These are phyloP conservation scores for Podila verticillata DNA, from an alignment of 192 early-diverging fungal genomes.

Conservation along the genomic window DNA sequence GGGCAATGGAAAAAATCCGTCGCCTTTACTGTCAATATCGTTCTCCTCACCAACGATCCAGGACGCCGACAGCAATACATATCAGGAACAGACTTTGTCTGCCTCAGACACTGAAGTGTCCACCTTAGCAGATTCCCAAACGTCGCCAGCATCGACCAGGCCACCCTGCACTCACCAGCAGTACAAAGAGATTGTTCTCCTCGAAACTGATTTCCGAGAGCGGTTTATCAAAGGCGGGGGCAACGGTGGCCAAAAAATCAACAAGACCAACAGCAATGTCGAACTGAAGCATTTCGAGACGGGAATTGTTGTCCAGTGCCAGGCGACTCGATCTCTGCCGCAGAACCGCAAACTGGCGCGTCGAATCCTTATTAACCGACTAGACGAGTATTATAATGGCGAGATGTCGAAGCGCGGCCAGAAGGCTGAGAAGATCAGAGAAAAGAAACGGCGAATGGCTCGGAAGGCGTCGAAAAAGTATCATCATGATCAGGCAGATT, in stretches of 20 bases:
- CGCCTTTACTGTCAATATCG: background rate
- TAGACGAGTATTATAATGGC: conserved; percentile 78
- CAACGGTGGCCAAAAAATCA: conserved; percentile 84
- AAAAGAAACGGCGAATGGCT: conserved; percentile 45
- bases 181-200: conserved; percentile 62
- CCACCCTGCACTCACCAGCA: conserved; percentile 7
- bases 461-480: conserved; percentile 45
- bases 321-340: conserved; percentile 76
- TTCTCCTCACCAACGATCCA: background rate
- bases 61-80: background rate
- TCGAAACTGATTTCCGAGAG: conserved; percentile 77
- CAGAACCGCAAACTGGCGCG: conserved; percentile 79
- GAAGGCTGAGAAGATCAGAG: conserved; percentile 69
- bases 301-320: conserved; percentile 73
- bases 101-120: too few species aligned
- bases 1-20: background rate
- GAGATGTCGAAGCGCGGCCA: conserved; percentile 65
- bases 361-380: conserved; percentile 67
- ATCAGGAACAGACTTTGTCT: too few species aligned
- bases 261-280: conserved; percentile 80
- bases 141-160: conserved; percentile 4
- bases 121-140: too few species aligned
- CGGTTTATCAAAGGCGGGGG: conserved; percentile 81
- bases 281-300: conserved; percentile 79
- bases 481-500: background rate